Conservation (phyloP, 257 asterid genomes). For the Perilla frutescens region DNA sequence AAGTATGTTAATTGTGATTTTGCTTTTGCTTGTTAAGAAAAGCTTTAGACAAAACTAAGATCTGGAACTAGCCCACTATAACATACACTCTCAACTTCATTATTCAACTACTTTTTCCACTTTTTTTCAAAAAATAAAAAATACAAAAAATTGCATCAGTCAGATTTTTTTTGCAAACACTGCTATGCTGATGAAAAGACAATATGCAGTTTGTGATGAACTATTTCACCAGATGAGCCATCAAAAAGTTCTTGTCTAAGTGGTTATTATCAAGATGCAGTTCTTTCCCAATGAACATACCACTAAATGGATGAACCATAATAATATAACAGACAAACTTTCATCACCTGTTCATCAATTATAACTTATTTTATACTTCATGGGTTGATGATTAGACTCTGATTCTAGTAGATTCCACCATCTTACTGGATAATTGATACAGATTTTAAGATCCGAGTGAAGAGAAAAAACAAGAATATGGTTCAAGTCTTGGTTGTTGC, state of each 20-base stretch:
- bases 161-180: not conserved
- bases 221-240: not conserved
- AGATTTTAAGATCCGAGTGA: constrained; percentile 13
- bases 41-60: too few relatives aligned
- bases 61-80: too few relatives aligned
- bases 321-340: not conserved
- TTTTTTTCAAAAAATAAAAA: too few relatives aligned
- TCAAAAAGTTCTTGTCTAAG: not conserved
- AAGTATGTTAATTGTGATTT: too few relatives aligned
- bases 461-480: constrained; percentile 5
- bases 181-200: constrained; percentile 2
- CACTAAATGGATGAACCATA: not conserved
- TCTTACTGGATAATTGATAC: not conserved
- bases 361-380: not conserved
- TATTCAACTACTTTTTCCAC: not conserved
- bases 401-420: constrained; percentile 16
- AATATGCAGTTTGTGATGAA: not conserved
- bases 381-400: not conserved
- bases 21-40: too few relatives aligned
- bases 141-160: too few relatives aligned
- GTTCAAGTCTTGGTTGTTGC: not conserved
- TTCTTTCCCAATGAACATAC: constrained; percentile 13
- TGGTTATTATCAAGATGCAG: constrained; percentile 2
- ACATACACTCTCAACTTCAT: too few relatives aligned
- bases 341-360: constrained; percentile 19